phyloP scores from a whole-genome alignment of 371 early-diverging fungal genomes.

The Sporodiniella umbellata region DNA sequence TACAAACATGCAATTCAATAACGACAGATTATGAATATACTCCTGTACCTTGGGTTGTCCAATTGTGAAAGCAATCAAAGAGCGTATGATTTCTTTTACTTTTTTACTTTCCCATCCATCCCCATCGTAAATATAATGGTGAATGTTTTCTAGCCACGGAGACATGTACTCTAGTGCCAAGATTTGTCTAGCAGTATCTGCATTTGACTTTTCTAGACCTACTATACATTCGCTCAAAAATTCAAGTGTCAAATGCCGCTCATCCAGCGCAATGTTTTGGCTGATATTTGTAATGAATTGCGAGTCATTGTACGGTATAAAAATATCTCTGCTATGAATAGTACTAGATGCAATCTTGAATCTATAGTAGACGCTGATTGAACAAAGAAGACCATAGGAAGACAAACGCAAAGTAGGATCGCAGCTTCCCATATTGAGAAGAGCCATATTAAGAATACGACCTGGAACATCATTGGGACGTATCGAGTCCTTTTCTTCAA shows the following conservation, averaged over 20 bases:
- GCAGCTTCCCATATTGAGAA: conserved; percentile 78
- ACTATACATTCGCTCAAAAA: conserved; percentile 81
- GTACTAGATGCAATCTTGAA: conserved; percentile 76
- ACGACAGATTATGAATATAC: not conserved
- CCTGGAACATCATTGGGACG: conserved; percentile 88
- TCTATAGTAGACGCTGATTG: conserved; percentile 71
- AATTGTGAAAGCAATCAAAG: conserved; percentile 75
- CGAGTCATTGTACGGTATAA: conserved; percentile 81
- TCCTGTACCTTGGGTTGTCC: conserved; percentile 57
- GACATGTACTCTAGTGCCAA: conserved; percentile 82
- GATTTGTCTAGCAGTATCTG: conserved; percentile 53
- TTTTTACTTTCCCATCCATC: conserved; percentile 30
- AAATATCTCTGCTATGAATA: conserved; percentile 74
- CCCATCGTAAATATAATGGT: conserved; percentile 39
- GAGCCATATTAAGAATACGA: conserved; percentile 86
- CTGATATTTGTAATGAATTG: conserved; percentile 75
- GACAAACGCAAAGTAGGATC: conserved; percentile 75
- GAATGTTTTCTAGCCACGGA: conserved; percentile 83
- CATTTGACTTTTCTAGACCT: conserved; percentile 71
- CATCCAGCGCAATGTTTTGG: conserved; percentile 66
- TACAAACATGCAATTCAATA: conserved; percentile 1
- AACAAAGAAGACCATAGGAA: conserved; percentile 80
- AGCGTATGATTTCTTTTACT: conserved; percentile 67
- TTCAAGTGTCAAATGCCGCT: conserved; percentile 80
- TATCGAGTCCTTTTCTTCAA: conserved; percentile 61